Evolutionary conservation across 441 rosid genomes (phyloP).

Genomic region (Melastoma candidum): DNA sequence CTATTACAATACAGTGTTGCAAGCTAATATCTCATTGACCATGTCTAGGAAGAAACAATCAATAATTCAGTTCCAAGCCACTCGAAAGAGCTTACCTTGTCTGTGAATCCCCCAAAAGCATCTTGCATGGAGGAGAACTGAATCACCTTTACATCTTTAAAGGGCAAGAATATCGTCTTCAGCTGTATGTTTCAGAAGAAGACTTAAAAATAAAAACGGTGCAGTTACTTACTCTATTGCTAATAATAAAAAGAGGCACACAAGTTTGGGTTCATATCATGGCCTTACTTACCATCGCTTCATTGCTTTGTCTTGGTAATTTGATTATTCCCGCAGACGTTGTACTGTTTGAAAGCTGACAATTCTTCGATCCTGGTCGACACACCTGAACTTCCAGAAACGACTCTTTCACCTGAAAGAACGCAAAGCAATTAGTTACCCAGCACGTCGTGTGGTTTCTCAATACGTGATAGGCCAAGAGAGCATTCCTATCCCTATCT

Average conservation of each 20-base stretch:
- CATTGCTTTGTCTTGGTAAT: conserved; percentile 75
- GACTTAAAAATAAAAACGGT: not conserved
- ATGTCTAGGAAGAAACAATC: conserved; percentile 2
- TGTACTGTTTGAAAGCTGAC: conserved; percentile 41
- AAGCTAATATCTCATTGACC: not conserved
- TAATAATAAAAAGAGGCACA: not conserved
- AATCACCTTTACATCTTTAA: conserved; percentile 71
- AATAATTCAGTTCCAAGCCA: not conserved
- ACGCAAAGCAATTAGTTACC: not conserved
- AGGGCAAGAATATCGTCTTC: conserved; percentile 55
- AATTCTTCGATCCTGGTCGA: conserved; percentile 56
- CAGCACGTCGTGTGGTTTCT: not conserved
- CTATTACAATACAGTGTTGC: conserved; percentile 28
- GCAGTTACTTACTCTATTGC: not conserved
- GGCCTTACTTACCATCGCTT: conserved; percentile 53
- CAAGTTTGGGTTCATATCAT: too few relatives aligned
- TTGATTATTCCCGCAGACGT: conserved; percentile 40
- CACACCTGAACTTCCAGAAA: conserved; percentile 91
- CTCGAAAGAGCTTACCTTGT: conserved; percentile 43
- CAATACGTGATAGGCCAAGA: not conserved
- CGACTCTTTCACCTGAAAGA: conserved; percentile 75
- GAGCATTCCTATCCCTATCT: not conserved
- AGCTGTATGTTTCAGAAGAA: conserved; percentile 31
- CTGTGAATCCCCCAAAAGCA: conserved; percentile 64
- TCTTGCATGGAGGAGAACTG: conserved; percentile 85